A percentile compares a stretch with the other conserved stretches of the same genome.
Evolutionary conservation across 495 filamentous ascomycete genomes (phyloP).

Genomic region (Penicillium maclennaniae): DNA sequence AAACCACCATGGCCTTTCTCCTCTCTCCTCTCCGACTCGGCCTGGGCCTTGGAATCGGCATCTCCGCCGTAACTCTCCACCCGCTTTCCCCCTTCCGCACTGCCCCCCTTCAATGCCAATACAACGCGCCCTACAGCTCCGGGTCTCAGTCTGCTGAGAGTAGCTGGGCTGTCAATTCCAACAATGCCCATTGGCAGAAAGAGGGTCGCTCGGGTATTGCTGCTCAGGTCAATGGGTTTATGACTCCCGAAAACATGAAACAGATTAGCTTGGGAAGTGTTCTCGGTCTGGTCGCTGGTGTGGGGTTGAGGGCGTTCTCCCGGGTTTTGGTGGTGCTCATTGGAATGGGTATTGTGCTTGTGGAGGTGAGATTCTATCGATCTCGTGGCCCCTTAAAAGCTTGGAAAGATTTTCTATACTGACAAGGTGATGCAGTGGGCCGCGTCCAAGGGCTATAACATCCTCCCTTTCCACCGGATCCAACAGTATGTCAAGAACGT

Average conservation of each 20-base stretch:
- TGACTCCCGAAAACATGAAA: slow-evolving; percentile 50
- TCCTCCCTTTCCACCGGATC: slow-evolving; percentile 59
- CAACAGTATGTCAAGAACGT: slow-evolving; percentile 56
- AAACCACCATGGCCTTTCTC: slow-evolving; percentile 26
- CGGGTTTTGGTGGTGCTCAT: slow-evolving; percentile 67
- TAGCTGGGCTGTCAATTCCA: slow-evolving; percentile 25
- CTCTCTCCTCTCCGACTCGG: slow-evolving; percentile 38
- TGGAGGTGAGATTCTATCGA: slow-evolving; percentile 56
- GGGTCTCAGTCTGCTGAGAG: slow-evolving; percentile 18
- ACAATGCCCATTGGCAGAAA: slow-evolving; percentile 24
- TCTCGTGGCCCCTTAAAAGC: not conserved
- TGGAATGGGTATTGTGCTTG: slow-evolving; percentile 63
- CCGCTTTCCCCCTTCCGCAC: slow-evolving; percentile 38
- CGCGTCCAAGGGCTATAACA: slow-evolving; percentile 67
- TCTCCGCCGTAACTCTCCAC: slow-evolving; percentile 30
- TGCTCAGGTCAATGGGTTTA: slow-evolving; percentile 15
- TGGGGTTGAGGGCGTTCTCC: slow-evolving; percentile 72
- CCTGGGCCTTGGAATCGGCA: slow-evolving; percentile 40
- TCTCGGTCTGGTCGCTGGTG: slow-evolving; percentile 62
- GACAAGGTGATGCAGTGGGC: slow-evolving; percentile 50
- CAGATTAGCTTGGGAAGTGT: slow-evolving; percentile 70
- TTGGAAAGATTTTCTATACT: not conserved
- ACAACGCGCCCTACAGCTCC: slow-evolving; percentile 24
- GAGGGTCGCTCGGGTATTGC: slow-evolving; percentile 22
- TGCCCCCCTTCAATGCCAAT: slow-evolving; percentile 40